Evolutionary conservation across 805 yeast genomes (phyloP).

Genomic region (Candida golubevii): DNA sequence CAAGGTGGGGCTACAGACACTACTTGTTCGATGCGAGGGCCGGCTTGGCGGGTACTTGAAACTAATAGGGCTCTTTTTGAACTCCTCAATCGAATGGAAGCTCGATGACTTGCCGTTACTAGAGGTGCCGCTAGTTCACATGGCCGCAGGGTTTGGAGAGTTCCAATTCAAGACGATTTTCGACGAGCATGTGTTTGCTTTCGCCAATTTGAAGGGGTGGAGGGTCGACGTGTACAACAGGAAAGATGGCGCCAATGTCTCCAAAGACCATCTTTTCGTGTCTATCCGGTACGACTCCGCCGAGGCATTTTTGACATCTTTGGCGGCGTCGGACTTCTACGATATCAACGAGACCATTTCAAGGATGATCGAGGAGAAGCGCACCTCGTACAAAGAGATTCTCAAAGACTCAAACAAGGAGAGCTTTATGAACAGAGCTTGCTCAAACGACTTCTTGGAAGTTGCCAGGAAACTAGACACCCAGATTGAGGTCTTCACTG

Average conservation of each 20-base stretch:
- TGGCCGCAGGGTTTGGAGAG: slow-evolving; percentile 52
- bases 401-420: slow-evolving; percentile 51
- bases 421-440: slow-evolving; percentile 2
- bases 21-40: slow-evolving; percentile 60
- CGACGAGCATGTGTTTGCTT: slow-evolving; percentile 81
- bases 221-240: slow-evolving; percentile 65
- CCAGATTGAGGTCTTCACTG: slow-evolving; percentile 58
- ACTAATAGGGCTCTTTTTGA: slow-evolving; percentile 46
- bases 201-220: slow-evolving; percentile 48
- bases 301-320: slow-evolving; percentile 68
- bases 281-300: slow-evolving; percentile 46
- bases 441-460: slow-evolving; percentile 17
- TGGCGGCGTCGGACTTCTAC: slow-evolving; percentile 77
- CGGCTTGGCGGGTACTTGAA: slow-evolving; percentile 71
- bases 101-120: slow-evolving; percentile 35
- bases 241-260: slow-evolving; percentile 43
- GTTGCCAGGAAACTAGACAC: slow-evolving; percentile 53
- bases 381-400: slow-evolving; percentile 70
- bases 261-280: slow-evolving; percentile 60
- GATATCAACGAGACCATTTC: slow-evolving; percentile 71
- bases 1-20: slow-evolving; percentile 51
- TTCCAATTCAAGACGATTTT: slow-evolving; percentile 62
- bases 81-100: slow-evolving; percentile 73
- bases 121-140: slow-evolving; percentile 63
- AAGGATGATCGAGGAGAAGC: slow-evolving; percentile 70